Evolutionary conservation across 257 asterid species (phyloP).

Genomic region (Nyctanthes arbortristis): DNA sequence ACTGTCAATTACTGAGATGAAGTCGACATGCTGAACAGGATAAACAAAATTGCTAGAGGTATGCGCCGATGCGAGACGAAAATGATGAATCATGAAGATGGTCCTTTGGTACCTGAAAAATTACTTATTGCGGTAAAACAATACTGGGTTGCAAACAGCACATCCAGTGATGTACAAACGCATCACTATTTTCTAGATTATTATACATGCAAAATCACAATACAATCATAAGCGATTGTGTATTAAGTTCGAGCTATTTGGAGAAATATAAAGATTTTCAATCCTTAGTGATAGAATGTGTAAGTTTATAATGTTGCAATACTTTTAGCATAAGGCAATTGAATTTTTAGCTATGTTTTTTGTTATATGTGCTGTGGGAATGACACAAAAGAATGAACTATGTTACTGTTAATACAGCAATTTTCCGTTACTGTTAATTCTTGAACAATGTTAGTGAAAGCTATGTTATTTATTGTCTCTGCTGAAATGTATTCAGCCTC

Average conservation of each 20-base stretch:
- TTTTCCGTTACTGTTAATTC: no score
- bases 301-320: not conserved
- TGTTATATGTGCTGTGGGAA: slow-evolving; percentile 9
- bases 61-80: slow-evolving; percentile 82
- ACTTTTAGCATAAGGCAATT: slow-evolving; percentile 21
- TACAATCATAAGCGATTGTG: no score
- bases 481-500: no score
- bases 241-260: not conserved
- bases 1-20: no score
- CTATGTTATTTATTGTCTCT: no score
- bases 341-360: slow-evolving; percentile 24
- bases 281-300: not conserved
- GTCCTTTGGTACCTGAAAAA: slow-evolving; percentile 87
- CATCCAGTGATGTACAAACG: slow-evolving; percentile 41
- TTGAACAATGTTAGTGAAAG: no score
- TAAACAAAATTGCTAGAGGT: slow-evolving; percentile 59
- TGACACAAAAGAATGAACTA: no score
- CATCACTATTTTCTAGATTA: no score
- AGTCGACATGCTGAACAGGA: slow-evolving; percentile 69
- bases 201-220: not conserved
- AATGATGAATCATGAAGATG: slow-evolving; percentile 82
- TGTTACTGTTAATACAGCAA: no score
- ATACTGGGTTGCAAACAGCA: slow-evolving; percentile 56
- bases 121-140: slow-evolving; percentile 66
- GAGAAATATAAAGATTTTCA: not conserved